Evolutionary conservation across 2,329 filamentous ascomycete species (phyloP), one percentile per base, ranked within the genome.

Genomic region (Colletotrichum simmondsii): DNA sequence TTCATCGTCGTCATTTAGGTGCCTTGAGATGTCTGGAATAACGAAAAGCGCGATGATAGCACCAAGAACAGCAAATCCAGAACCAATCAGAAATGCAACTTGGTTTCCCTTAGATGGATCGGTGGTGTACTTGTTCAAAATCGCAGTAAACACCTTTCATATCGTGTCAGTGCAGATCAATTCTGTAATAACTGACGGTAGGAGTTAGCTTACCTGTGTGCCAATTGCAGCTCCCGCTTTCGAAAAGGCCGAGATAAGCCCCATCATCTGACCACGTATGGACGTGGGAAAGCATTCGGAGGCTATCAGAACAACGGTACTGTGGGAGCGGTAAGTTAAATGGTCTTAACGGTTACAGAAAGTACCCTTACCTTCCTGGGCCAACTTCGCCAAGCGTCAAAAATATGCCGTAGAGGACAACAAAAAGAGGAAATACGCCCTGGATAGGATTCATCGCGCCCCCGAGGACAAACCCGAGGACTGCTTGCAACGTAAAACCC

Each of bases 351-450:
- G 5, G 12, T 19, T 12, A 24, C 42, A 49, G 16, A 7, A 19
- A 3, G 5, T 49, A 19, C 8, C 62, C 75, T 67, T 78, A 80
- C 76, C 83, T 85, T 73, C 87, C 87, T 3, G 87, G 87, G 0
- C 87, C 87, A 61, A 89, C 83, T 72, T 88, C 86, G 0, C 87
- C 86, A 0, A 88, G 76, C 0, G 83, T 84, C 35, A 85, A 77
- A 75, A 89, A 88, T 58, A 88, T 79, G 1, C 86, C 87, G 67
- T 88, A 88, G 12, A 89, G 78, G 4, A 88, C 83, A 0, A 89
- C 78, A 68, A 89, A 89, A 0, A 88, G 81, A 0, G 87, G 85
- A 37, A 88, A 85, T 2, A 88, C 77, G 0, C 63, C 80, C 74
- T 87, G 84, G 54, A 89, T 86, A 0, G 80, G 81, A 0, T 76